phyloP scores from a whole-genome alignment of 306 rosid genomes.

The Gastrolobium bilobum region DNA sequence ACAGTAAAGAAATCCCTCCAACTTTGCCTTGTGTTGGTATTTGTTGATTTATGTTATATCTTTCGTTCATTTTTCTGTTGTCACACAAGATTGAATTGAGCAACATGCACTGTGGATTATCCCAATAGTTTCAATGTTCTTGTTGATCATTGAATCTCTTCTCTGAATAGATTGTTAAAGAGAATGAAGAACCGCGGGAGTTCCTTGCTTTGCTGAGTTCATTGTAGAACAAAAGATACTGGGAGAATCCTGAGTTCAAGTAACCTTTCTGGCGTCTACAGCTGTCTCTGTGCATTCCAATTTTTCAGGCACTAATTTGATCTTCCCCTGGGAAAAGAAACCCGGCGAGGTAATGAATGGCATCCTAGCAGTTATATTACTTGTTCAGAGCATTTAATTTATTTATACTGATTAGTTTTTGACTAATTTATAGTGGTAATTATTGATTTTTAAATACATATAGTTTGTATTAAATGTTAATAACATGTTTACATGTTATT shows the following conservation, averaged over 20 bases:
- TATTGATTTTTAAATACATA: not conserved
- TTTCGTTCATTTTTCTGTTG: slow-evolving; percentile 17
- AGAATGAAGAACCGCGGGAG: slow-evolving; percentile 84
- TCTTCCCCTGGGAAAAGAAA: slow-evolving; percentile 48
- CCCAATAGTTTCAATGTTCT: slow-evolving; percentile 29
- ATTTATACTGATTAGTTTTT: slow-evolving; percentile 5
- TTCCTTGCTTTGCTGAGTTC: slow-evolving; percentile 69
- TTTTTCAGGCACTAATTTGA: slow-evolving; percentile 52
- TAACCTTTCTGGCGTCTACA: slow-evolving; percentile 48
- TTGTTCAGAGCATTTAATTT: slow-evolving; percentile 26
- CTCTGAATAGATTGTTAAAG: slow-evolving; percentile 71
- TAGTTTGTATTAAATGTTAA: not conserved
- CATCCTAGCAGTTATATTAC: slow-evolving; percentile 27
- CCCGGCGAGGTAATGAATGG: slow-evolving; percentile 62
- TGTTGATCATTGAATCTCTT: slow-evolving; percentile 42
- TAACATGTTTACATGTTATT: not conserved
- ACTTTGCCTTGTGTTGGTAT: not conserved
- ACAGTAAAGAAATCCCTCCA: slow-evolving; percentile 9
- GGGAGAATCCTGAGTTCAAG: slow-evolving; percentile 46
- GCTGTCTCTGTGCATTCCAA: slow-evolving; percentile 53
- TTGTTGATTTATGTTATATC: slow-evolving; percentile 19
- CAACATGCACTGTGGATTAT: slow-evolving; percentile 24
- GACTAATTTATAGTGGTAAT: slow-evolving; percentile 14
- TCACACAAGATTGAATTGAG: slow-evolving; percentile 25
- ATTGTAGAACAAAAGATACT: slow-evolving; percentile 56